Base-by-base conservation (phyloP, 805 yeast species). In the Tetrapisispora namnaoensis region DNA sequence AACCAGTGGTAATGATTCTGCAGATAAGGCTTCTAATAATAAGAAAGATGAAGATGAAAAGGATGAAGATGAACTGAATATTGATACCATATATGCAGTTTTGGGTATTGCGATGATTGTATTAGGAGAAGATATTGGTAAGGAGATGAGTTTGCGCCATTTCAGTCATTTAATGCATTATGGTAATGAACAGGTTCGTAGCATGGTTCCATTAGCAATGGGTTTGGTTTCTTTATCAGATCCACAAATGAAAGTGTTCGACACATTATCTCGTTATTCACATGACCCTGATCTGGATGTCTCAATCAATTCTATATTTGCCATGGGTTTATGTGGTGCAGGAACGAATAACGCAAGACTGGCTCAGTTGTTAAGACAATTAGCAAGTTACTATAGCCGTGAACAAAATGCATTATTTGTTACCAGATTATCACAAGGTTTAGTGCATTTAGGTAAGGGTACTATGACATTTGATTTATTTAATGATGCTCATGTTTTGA, bases 301-400 rank as follows among this genome's bases (percentile, higher is more conserved):
- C 48, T 96, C 98, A 7, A 83, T 83, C 65, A 93, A 90, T 64
- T 89, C 99, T 20, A 89, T 93, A 54, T 91, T 87, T 61, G 82
- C 96, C 41, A 90, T 93, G 98, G 99, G 99, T 48, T 71, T 93
- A 53, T 95, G 91, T 58, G 99, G 99, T 65, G 93, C 98, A 20
- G 99, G 99, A 70, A 93, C 99, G 28, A 91, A 93, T 70, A 93
- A 93, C 65, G 99, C 99, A 8, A 84, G 99, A 71, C 75, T 93
- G 55, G 98, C 98, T 3, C 99, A 93, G 71, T 75, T 93, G 54
- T 76, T 93, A 62, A 80, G 99, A 68, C 98, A 93, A 69, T 76
- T 93, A 58, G 98, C 99, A 1, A 81, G 87, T 48, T 93, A 93
- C 67, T 95, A 93, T 66, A 78, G 86, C 47, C 86, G 90, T 62